These are phyloP conservation scores for Zizania palustris DNA, from an alignment of 202 grass and related monocot species.

Conservation along the genomic window DNA sequence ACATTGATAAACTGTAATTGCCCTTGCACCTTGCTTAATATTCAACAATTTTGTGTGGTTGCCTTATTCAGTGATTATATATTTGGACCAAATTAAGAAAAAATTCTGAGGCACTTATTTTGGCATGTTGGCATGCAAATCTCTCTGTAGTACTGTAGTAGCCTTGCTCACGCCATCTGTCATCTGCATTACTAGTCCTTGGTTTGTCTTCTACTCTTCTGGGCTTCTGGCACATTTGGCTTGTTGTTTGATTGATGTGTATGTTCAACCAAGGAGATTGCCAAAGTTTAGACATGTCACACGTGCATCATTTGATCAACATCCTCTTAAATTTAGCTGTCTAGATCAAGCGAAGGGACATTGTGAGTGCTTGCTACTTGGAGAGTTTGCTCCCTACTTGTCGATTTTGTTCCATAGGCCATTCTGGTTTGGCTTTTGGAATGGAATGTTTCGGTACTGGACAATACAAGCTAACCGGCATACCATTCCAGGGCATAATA, in stretches of 20 bases:
- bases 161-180: not conserved
- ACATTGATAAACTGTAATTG: constrained; percentile 16
- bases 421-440: too few relatives aligned
- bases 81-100: constrained; percentile 22
- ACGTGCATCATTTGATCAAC: not conserved
- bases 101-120: not conserved
- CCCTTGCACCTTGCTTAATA: constrained; percentile 15
- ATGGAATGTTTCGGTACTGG: too few relatives aligned
- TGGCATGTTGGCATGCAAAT: not conserved
- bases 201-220: constrained; percentile 13
- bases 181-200: not conserved
- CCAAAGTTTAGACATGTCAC: not conserved
- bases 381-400: not conserved
- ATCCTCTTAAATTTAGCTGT: not conserved
- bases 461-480: too few relatives aligned
- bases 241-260: constrained; percentile 12
- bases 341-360: not conserved
- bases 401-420: too few relatives aligned
- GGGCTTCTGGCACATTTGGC: constrained; percentile 28
- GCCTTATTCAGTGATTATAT: constrained; percentile 10
- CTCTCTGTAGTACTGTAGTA: not conserved
- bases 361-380: not conserved
- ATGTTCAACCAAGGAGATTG: constrained; percentile 11
- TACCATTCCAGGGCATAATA: too few relatives aligned
- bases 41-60: constrained; percentile 23